These are phyloP conservation scores for Trichopus zeylanicus DNA, from an alignment of 116 monocot genomes.

Conservation along the genomic window DNA sequence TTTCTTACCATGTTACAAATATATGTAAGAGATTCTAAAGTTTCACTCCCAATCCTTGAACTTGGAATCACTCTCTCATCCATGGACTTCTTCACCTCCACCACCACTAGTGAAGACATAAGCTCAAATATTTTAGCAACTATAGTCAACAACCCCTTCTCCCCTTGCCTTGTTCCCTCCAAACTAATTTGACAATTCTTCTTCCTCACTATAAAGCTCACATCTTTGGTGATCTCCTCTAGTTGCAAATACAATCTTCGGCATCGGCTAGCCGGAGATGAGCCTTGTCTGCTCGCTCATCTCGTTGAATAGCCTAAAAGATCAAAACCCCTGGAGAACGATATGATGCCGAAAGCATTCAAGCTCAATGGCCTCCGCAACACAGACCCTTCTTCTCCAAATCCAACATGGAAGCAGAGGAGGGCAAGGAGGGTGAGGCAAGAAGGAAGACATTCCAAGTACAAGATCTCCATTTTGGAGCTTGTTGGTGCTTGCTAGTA, in stretches of 20 bases:
- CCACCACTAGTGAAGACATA: conserved; percentile 16
- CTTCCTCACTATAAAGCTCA: conserved; percentile 33
- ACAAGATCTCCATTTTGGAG: no score
- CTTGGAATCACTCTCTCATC: no score
- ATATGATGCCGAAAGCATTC: conserved; percentile 44
- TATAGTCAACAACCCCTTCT: conserved; percentile 28
- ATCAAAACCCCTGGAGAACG: conserved; percentile 31
- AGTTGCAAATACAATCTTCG: neutral
- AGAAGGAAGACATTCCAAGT: no score
- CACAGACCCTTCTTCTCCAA: neutral
- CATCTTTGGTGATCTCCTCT: neutral
- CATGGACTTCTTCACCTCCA: no score
- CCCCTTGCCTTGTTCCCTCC: conserved; percentile 36
- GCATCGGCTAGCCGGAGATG: neutral
- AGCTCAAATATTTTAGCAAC: conserved; percentile 41
- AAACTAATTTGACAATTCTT: conserved; percentile 32
- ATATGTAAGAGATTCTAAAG: no score
- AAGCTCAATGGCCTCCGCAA: conserved; percentile 24
- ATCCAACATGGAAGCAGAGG: no score
- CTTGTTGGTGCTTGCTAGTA: no score
- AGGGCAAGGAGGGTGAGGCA: no score
- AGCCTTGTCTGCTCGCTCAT: neutral
- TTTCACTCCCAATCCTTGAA: no score
- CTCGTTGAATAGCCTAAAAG: no score
- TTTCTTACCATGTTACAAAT: no score